A percentile compares a stretch with the other conserved stretches of the same genome.
phyloP scores from a whole-genome alignment of 2,329 filamentous ascomycete genomes.

The Beauveria varroae region DNA sequence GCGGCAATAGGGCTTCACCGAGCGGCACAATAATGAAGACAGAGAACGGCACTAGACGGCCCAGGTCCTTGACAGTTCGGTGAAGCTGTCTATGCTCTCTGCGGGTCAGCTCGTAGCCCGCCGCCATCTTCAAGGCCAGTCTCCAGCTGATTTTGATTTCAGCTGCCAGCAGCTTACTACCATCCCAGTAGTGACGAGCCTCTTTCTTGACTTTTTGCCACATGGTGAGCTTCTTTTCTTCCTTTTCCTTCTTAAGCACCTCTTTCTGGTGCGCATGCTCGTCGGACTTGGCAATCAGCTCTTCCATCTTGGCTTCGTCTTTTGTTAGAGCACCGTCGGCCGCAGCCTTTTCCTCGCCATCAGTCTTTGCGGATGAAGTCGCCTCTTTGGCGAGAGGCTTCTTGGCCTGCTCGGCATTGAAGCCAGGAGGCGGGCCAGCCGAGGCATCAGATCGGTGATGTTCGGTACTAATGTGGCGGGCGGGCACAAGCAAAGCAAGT shows the following conservation, averaged over 20 bases:
- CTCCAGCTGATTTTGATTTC: conserved; percentile 91
- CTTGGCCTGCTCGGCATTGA: conserved; percentile 84
- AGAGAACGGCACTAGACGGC: conserved; percentile 87
- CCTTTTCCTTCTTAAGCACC: conserved; percentile 48
- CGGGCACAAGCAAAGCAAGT: conserved; percentile 49
- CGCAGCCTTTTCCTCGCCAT: conserved; percentile 20
- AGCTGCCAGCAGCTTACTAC: conserved; percentile 85
- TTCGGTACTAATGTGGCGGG: conserved; percentile 51
- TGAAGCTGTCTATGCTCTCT: conserved; percentile 89
- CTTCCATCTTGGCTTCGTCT: conserved; percentile 43
- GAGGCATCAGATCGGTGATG: conserved; percentile 44
- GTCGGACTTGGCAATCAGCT: conserved; percentile 58
- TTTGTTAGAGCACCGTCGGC: conserved; percentile 23
- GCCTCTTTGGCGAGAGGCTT: conserved; percentile 63
- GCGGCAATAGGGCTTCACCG: conserved; percentile 82
- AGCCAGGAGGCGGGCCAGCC: conserved; percentile 71
- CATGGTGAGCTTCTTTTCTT: conserved; percentile 79
- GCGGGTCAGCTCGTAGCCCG: conserved; percentile 90
- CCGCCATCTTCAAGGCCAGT: conserved; percentile 93
- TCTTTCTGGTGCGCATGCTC: conserved; percentile 55
- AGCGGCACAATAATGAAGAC: conserved; percentile 97
- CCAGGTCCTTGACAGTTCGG: conserved; percentile 89
- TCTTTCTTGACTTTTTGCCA: conserved; percentile 95
- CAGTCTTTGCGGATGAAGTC: conserved; percentile 25
- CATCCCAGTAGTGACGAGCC: conserved; percentile 92